Evolutionary conservation across 768 basidiomycete species (phyloP).

Genomic region (Boletus sensibilis): DNA sequence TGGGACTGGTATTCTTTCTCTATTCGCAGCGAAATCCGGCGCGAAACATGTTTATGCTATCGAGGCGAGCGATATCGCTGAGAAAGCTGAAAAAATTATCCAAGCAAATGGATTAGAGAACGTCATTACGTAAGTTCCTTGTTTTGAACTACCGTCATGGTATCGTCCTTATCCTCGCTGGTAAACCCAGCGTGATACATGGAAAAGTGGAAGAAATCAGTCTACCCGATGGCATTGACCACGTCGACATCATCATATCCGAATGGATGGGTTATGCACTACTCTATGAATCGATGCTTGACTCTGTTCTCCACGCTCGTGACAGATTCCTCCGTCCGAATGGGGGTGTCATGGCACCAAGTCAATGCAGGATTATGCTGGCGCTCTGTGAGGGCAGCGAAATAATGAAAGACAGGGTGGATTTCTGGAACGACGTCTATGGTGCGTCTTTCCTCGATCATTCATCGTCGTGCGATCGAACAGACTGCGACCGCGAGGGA

Average conservation of each 20-base stretch:
- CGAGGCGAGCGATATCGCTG: conserved; percentile 83
- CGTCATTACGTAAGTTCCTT: conserved; percentile 57
- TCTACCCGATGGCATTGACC: conserved; percentile 65
- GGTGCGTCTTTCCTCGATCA: conserved; percentile 45
- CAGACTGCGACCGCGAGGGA: not conserved
- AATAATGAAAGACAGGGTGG: conserved; percentile 76
- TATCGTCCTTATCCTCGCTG: conserved; percentile 7
- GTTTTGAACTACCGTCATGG: not conserved
- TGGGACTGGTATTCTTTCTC: conserved; percentile 88
- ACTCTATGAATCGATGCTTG: conserved; percentile 96
- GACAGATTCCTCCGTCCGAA: conserved; percentile 76
- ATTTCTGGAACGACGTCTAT: conserved; percentile 90
- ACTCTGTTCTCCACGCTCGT: conserved; percentile 86
- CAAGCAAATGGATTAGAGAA: conserved; percentile 69
- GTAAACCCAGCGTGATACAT: conserved; percentile 60
- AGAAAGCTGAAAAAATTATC: conserved; percentile 75
- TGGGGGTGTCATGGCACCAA: conserved; percentile 85
- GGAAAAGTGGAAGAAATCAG: conserved; percentile 89
- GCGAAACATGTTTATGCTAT: conserved; percentile 90
- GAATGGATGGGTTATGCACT: conserved; percentile 98
- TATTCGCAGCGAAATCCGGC: conserved; percentile 87
- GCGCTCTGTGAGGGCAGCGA: conserved; percentile 75
- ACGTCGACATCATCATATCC: conserved; percentile 93
- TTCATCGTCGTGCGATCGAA: not conserved
- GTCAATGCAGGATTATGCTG: conserved; percentile 85